A percentile compares a stretch with the other conserved stretches of the same genome.
Conservation (phyloP, 1,284 basidiomycete species). For the Cryptococcus sp. region DNA sequence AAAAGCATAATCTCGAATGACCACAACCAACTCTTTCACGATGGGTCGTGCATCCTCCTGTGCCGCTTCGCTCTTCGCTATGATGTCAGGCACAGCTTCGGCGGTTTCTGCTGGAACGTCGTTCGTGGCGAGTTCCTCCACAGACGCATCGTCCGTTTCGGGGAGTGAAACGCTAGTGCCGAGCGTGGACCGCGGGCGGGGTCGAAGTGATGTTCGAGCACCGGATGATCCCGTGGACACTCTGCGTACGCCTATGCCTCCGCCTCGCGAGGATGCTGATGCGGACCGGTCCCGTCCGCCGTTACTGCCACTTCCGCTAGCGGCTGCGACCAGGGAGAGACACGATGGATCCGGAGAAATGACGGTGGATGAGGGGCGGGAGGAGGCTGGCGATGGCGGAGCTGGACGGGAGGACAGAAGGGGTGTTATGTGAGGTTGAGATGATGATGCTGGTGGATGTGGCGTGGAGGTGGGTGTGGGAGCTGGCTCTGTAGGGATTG, state of each 20-base stretch:
- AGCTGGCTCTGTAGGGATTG: background rate
- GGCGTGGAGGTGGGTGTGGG: background rate
- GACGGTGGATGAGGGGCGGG: conserved; percentile 35
- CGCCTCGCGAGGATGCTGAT: conserved; percentile 21
- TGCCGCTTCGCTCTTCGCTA: background rate
- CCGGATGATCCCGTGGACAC: conserved; percentile 7
- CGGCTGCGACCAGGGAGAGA: background rate
- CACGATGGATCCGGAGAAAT: conserved; percentile 7
- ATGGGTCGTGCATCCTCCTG: background rate
- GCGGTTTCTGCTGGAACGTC: no score
- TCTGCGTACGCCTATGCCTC: background rate
- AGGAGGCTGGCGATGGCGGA: conserved; percentile 41
- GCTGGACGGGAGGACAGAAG: conserved; percentile 43
- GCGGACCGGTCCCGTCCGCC: conserved; percentile 18
- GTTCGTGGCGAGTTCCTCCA: background rate
- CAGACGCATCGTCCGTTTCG: background rate
- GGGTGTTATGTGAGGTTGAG: conserved; percentile 1
- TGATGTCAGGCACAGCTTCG: no score
- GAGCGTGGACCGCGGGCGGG: conserved; percentile 17
- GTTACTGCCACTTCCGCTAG: background rate
- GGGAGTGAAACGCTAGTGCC: conserved; percentile 20
- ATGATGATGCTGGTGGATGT: background rate
- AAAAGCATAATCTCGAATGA: conserved; percentile 48
- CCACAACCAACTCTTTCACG: conserved; percentile 6
- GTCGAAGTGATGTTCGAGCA: conserved; percentile 8